Evolutionary conservation across 2,329 filamentous ascomycete genomes (phyloP), one percentile per base, ranked within the genome.

Genomic region (Botrytis pseudocinerea): DNA sequence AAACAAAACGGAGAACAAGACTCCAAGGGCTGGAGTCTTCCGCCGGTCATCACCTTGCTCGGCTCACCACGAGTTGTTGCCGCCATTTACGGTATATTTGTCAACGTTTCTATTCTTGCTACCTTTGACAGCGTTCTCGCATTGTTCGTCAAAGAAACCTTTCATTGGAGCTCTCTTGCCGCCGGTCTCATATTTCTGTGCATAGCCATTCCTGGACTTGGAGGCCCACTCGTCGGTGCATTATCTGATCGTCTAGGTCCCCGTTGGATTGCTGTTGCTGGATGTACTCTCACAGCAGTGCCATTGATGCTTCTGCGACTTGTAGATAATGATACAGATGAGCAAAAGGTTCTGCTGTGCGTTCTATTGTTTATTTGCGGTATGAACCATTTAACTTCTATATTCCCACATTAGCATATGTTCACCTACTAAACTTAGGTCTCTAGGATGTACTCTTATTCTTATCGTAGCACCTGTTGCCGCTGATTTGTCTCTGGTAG

Each of bases 271-370:
- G 85, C 89, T 0, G 83, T 88, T 0, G 79, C 83, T 1, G 91
- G 89, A 0, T 92, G 93, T 76, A 78, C 88, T 1, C 76, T 86
- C 20, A 82, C 85, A 0, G 81, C 87, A 10, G 90, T 91, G 0
- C 83, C 89, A 48, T 82, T 92, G 12, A 85, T 91, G 5, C 86
- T 90, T 57, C 82, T 94, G 22, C 87, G 91, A 5, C 86, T 92
- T 72, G 87, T 93, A 2, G 83, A 84, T 0, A 81, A 87, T 51
- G 85, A 92, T 78, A 85, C 83, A 0, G 82, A 88, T 10, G 80
- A 82, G 7, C 86, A 93, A 73, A 92, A 92, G 78, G 85, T 91
- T 2, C 81, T 93, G 0, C 83, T 94, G 0, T 90, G 88, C 70
- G 88, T 85, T 1, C 82, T 94, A 2, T 83, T 94, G 1, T 85